These are phyloP conservation scores for Pichia sp. DNA, from an alignment of 1,139 yeast species.

Conservation along the genomic window DNA sequence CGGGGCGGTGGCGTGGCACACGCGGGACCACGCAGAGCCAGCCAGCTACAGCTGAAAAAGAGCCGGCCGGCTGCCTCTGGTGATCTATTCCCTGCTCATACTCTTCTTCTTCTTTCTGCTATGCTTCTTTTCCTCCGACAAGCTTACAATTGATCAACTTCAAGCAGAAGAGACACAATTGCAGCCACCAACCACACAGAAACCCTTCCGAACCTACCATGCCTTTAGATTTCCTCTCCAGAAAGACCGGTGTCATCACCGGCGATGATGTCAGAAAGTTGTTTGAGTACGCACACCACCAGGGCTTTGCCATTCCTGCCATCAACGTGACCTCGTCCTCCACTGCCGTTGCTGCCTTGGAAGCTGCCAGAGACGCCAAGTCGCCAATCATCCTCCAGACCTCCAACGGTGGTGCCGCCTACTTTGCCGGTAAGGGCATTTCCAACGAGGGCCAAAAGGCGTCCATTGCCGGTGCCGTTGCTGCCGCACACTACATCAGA, in stretches of 20 bases:
- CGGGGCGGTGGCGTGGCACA: conserved; percentile 1
- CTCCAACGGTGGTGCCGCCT: conserved; percentile 99
- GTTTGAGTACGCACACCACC: conserved; percentile 88
- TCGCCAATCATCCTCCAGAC: conserved; percentile 96
- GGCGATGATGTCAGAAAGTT: conserved; percentile 95
- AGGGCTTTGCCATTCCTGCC: conserved; percentile 97
- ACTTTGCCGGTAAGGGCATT: conserved; percentile 99
- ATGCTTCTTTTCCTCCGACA: not conserved
- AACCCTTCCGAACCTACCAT: conserved; percentile 15
- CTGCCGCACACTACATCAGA: conserved; percentile 98
- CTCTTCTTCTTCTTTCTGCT: not conserved
- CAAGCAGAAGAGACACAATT: not conserved
- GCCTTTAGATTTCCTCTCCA: conserved; percentile 50
- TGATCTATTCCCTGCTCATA: not conserved
- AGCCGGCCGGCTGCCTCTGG: not conserved
- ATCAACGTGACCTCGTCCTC: conserved; percentile 97
- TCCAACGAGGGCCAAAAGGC: conserved; percentile 90
- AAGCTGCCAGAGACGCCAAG: conserved; percentile 95
- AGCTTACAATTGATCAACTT: not conserved
- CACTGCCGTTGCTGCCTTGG: conserved; percentile 94
- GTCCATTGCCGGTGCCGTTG: conserved; percentile 90
- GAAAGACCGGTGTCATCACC: conserved; percentile 96
- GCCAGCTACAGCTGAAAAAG: not conserved
- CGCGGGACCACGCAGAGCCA: too few relatives aligned
- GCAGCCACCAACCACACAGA: not conserved